phyloP scores from a whole-genome alignment of 768 basidiomycete genomes.

The Tulasnella sp. region DNA sequence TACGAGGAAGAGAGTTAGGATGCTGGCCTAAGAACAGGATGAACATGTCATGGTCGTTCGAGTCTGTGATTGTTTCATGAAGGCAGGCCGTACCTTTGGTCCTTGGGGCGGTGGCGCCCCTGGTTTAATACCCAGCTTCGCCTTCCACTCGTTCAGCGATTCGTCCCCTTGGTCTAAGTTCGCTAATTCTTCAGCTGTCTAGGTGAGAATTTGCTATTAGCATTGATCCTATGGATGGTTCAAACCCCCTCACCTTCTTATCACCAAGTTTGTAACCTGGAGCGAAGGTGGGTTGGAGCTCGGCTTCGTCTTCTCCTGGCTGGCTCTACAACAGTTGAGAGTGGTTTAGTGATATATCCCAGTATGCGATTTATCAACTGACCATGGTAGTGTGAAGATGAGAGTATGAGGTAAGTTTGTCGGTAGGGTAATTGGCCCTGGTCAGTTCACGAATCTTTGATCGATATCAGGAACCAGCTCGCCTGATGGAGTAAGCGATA shows the following conservation, averaged over 20 bases:
- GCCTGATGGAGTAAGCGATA: no score
- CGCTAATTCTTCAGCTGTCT: conserved; percentile 73
- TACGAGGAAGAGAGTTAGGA: conserved; percentile 65
- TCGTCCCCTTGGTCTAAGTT: conserved; percentile 84
- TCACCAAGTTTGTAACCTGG: conserved; percentile 57
- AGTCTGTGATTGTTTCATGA: no score
- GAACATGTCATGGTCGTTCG: no score
- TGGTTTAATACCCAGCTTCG: conserved; percentile 67
- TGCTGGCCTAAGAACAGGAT: conserved; percentile 42
- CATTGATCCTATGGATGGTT: no score
- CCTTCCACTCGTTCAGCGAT: conserved; percentile 92
- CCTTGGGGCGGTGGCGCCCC: conserved; percentile 28
- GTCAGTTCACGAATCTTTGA: no score
- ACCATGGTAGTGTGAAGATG: no score
- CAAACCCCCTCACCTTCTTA: conserved; percentile 37
- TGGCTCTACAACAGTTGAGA: no score
- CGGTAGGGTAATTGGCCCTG: no score
- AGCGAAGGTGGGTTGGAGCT: conserved; percentile 69
- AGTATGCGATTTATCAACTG: no score
- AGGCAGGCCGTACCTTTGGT: conserved; percentile 67
- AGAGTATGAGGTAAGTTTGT: no score
- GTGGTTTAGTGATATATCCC: no score
- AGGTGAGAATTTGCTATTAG: conserved; percentile 21
- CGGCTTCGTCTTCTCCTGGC: conserved; percentile 44
- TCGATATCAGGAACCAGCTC: no score